Conservation (phyloP, 208 protist species). For the Porcisia deanei region DNA sequence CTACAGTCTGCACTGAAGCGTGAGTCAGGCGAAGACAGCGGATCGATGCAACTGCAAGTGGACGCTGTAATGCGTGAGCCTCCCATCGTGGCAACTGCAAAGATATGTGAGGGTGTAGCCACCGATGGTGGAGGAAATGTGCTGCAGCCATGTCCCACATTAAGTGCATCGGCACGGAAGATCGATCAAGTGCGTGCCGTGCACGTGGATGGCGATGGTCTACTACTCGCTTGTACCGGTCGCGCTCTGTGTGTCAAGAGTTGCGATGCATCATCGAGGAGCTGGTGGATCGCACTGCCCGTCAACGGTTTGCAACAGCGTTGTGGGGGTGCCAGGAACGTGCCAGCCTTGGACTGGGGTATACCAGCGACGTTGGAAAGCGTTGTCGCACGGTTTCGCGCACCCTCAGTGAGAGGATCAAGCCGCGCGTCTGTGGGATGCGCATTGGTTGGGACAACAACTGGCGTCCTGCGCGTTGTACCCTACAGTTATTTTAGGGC, state of each 20-base stretch:
- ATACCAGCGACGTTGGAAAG: conserved; percentile 6
- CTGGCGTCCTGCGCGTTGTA: conserved; percentile 8
- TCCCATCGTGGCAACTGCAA: background rate
- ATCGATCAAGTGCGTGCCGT: conserved; percentile 24
- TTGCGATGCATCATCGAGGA: background rate
- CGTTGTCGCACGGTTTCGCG: background rate
- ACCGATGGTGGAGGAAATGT: background rate
- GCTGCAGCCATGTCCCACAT: background rate
- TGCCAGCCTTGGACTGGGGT: background rate
- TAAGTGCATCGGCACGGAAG: background rate
- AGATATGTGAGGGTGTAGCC: too few relatives aligned
- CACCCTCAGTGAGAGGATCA: background rate
- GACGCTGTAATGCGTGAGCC: background rate
- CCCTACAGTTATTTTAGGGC: conserved; percentile 13
- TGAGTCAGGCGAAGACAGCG: too few relatives aligned
- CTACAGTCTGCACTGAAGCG: background rate
- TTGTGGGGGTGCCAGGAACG: background rate
- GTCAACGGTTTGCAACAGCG: background rate
- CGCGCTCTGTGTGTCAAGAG: conserved; percentile 14
- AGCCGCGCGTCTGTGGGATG: conserved; percentile 2
- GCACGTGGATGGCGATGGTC: conserved; percentile 22
- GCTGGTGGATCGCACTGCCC: conserved; percentile 13
- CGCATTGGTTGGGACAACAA: conserved; percentile 17
- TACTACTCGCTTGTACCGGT: conserved; percentile 21
- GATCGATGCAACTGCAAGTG: background rate